Evolutionary conservation across 1,284 basidiomycete species (phyloP).

Genomic region (Sanghuangporus sanghuang): DNA sequence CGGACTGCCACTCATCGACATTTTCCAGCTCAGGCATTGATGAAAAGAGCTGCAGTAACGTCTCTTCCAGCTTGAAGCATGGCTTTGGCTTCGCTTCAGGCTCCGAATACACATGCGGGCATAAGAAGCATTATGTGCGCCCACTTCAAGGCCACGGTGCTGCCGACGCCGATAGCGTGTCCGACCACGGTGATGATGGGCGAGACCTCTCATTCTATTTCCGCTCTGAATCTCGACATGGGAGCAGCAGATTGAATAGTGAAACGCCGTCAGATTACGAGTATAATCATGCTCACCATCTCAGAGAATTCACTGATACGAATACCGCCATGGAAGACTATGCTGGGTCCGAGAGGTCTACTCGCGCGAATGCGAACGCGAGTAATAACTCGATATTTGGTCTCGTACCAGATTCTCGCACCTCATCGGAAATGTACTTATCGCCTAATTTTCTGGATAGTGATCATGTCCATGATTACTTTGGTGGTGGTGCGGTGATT

Average conservation of each 20-base stretch:
- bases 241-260: background rate
- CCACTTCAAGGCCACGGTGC: background rate
- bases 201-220: background rate
- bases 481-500: background rate
- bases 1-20: background rate
- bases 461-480: background rate
- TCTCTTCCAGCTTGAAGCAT: too few relatives aligned
- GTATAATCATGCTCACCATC: background rate
- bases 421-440: conserved; percentile 1
- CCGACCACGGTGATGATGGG: background rate
- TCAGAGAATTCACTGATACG: background rate
- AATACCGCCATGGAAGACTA: background rate
- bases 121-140: background rate
- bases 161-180: background rate
- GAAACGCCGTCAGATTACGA: background rate
- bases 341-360: background rate
- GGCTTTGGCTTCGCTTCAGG: background rate
- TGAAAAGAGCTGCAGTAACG: background rate
- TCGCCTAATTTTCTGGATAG: conserved; percentile 4
- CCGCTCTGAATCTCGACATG: background rate
- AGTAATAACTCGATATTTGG: background rate
- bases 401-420: background rate
- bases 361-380: background rate
- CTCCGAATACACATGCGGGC: background rate
- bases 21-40: background rate